phyloP scores from a whole-genome alignment of 2,329 filamentous ascomycete genomes.

The Arthrobotrys sphaeroides region DNA sequence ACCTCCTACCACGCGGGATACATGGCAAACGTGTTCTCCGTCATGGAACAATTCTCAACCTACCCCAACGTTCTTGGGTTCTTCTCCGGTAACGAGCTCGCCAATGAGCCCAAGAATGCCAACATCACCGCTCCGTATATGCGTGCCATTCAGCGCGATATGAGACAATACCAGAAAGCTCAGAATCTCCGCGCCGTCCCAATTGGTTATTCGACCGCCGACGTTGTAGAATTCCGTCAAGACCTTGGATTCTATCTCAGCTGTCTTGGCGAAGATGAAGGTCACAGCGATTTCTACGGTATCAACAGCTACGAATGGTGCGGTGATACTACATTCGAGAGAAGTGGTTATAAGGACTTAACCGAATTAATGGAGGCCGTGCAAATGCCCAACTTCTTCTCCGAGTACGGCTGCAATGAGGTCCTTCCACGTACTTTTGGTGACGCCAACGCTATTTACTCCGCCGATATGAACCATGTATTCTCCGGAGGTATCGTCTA shows the following conservation, averaged over 20 bases:
- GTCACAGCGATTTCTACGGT: conserved; percentile 62
- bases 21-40: conserved; percentile 59
- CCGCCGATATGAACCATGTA: conserved; percentile 72
- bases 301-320: conserved; percentile 75
- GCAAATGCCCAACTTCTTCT: conserved; percentile 81
- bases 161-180: conserved; percentile 74
- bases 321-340: conserved; percentile 70
- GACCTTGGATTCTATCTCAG: conserved; percentile 58
- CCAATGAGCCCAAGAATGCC: conserved; percentile 71
- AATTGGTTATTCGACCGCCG: conserved; percentile 75
- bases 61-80: conserved; percentile 74
- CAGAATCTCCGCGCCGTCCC: conserved; percentile 69
- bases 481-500: conserved; percentile 83
- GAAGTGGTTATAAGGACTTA: conserved; percentile 71
- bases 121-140: conserved; percentile 63
- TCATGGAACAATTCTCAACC: conserved; percentile 73
- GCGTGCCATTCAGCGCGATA: conserved; percentile 72
- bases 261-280: conserved; percentile 62
- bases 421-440: conserved; percentile 77
- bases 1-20: conserved; percentile 57
- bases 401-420: conserved; percentile 80
- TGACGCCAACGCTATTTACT: conserved; percentile 78
- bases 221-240: conserved; percentile 68
- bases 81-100: conserved; percentile 75
- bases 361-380: conserved; percentile 72